Conservation (phyloP, 352 stramenopile species). For the Phytophthora lateralis region DNA sequence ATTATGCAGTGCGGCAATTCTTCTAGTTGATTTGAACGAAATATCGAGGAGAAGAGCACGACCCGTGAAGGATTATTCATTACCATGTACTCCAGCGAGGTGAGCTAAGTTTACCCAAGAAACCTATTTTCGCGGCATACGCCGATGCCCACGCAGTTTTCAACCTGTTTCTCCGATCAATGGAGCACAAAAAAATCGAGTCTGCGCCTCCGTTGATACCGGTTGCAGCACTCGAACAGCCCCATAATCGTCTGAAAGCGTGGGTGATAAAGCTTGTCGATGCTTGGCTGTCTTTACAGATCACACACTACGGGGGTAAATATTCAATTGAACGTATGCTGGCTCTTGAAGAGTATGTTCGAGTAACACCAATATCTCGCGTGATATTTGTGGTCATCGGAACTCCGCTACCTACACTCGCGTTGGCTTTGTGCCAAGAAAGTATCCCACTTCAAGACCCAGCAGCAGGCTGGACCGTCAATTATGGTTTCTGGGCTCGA, state of each 20-base stretch:
- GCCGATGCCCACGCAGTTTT: too few species aligned
- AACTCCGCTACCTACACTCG: constrained; percentile 9
- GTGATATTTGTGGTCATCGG: constrained; percentile 4
- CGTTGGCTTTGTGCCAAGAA: constrained; percentile 4
- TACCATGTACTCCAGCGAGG: too few species aligned
- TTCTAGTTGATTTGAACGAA: too few species aligned
- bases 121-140: too few species aligned
- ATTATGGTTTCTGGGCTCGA: constrained; percentile 14
- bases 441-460: constrained; percentile 14
- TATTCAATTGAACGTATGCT: constrained; percentile 9
- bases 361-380: background rate
- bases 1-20: constrained; percentile 1
- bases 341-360: constrained; percentile 10
- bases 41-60: too few species aligned
- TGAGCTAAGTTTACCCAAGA: too few species aligned
- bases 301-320: constrained; percentile 14
- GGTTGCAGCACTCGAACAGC: background rate
- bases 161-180: too few species aligned
- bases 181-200: too few species aligned
- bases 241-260: background rate
- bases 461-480: constrained; percentile 2
- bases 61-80: too few species aligned
- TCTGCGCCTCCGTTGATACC: background rate
- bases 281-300: background rate
- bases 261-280: background rate